Base-by-base conservation (phyloP, 75 land plant genomes). In the Pinus taeda region DNA sequence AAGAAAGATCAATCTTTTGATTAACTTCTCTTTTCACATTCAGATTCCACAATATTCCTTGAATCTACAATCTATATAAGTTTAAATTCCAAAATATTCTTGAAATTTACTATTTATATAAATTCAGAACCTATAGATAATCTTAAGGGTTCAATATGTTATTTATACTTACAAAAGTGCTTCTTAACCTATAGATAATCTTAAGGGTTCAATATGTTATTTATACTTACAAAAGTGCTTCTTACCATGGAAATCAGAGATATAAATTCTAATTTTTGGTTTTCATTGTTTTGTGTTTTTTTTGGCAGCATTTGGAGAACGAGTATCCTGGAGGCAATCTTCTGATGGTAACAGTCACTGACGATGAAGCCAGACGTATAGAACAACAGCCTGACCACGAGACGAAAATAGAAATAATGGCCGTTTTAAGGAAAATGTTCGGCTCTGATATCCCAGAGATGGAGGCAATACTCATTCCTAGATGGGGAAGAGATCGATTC, bases 281-380 rank as follows among this genome's bases (percentile, higher is more conserved):
- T 60, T 60, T 60, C 61, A 17, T 60, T 18, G 13, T 60, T 11
- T 33, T 33, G 0, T 0, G 33, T 0, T 6, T 9, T 8, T 20
- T 20, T 1, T 60, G 26, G 22, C 4, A 92, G 96, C 90, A 93
- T 85, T 81, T 93, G 86, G 96, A 89, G 75, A 85, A 78, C 36
- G 90, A 93, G 39, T 91, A 85, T 60, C 92, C 94, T 4, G 96
- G 86, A 21, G 83, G 88, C 36, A 91, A 88, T 75, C 76, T 93
- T 14, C 79, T 93, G 3, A 82, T 92, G 42, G 94, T 93, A 63
- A 93, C 96, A 2, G 79, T 93, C 58, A 91, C 94, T 6, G 94
- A 93, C 74, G 94, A 81, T 21, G 96, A 92, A 81, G 84, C 96
- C 1, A 84, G 89, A 69, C 78, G 94, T 5, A 77, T 93, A 15